Evolutionary conservation across 768 basidiomycete genomes (phyloP).

Genomic region (Hypholoma sublateritium): DNA sequence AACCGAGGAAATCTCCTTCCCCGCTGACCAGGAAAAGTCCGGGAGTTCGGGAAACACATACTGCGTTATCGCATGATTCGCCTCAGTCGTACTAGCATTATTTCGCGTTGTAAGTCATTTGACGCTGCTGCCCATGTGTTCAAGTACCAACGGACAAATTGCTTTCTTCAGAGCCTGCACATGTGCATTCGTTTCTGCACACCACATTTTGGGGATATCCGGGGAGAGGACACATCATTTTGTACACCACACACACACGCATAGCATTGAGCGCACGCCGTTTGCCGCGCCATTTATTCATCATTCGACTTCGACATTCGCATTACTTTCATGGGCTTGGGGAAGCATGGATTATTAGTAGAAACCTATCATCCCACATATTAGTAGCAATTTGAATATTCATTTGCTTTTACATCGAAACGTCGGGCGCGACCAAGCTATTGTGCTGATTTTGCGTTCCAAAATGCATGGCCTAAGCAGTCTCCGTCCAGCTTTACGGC

Average conservation of each 20-base stretch:
- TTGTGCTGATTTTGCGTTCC: neutral
- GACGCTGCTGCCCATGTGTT: too few relatives aligned
- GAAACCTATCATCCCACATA: neutral
- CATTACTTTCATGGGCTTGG: neutral
- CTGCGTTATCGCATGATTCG: slow-evolving; percentile 22
- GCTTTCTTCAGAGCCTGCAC: neutral
- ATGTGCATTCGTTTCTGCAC: neutral
- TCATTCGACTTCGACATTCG: neutral
- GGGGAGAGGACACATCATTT: neutral
- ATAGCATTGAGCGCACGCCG: neutral
- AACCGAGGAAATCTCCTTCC: neutral
- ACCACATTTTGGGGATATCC: neutral
- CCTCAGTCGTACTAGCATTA: neutral
- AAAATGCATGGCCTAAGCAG: neutral
- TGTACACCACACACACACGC: neutral
- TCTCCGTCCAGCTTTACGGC: slow-evolving; percentile 38
- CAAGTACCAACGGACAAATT: neutral
- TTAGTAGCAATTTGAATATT: neutral
- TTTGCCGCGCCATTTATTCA: neutral
- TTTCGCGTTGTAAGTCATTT: neutral
- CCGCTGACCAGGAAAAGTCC: slow-evolving; percentile 17
- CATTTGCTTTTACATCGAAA: neutral
- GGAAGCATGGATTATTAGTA: neutral
- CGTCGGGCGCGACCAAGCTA: neutral
- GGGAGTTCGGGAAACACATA: slow-evolving; percentile 16